Conservation (phyloP, 768 basidiomycete species). For the Tubosaeta sp. region DNA sequence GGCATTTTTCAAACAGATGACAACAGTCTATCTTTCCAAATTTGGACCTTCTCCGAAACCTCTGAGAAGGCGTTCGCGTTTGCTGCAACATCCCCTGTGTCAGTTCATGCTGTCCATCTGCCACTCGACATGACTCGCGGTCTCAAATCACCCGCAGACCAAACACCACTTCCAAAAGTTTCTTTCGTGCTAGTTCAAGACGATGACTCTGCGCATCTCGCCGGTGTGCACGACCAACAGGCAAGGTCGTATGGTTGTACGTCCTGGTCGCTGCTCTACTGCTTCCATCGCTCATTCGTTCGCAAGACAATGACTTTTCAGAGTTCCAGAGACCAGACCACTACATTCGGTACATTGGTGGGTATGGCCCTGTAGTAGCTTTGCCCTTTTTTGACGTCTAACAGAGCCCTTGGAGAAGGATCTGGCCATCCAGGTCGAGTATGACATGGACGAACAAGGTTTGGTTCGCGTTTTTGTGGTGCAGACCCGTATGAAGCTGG, state of each 20-base stretch:
- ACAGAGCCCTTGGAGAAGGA: constrained; percentile 91
- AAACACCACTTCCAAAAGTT: constrained; percentile 54
- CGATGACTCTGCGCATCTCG: constrained; percentile 54
- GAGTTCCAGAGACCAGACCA: constrained; percentile 75
- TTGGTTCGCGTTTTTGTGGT: constrained; percentile 8
- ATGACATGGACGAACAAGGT: constrained; percentile 99
- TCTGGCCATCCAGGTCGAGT: constrained; percentile 89
- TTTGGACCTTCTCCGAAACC: constrained; percentile 12
- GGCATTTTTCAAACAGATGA: constrained; percentile 6
- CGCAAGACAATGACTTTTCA: constrained; percentile 60
- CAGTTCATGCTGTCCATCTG: constrained; percentile 1
- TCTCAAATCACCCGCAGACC: constrained; percentile 33
- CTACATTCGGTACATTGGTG: constrained; percentile 90
- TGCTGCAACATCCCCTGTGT: constrained; percentile 15
- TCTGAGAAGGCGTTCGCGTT: constrained; percentile 6
- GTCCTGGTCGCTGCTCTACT: constrained; percentile 25
- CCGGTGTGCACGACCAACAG: constrained; percentile 60
- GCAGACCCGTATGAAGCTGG: constrained; percentile 1
- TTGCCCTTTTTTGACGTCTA: constrained; percentile 4
- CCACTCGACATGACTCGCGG: constrained; percentile 36
- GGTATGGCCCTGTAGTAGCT: constrained; percentile 14
- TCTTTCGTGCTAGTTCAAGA: constrained; percentile 64
- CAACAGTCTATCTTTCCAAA: constrained; percentile 16
- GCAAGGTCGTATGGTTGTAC: constrained; percentile 71
- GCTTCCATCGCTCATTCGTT: constrained; percentile 10